Evolutionary conservation across 1,284 basidiomycete species (phyloP).

Genomic region (Meira nashicola): DNA sequence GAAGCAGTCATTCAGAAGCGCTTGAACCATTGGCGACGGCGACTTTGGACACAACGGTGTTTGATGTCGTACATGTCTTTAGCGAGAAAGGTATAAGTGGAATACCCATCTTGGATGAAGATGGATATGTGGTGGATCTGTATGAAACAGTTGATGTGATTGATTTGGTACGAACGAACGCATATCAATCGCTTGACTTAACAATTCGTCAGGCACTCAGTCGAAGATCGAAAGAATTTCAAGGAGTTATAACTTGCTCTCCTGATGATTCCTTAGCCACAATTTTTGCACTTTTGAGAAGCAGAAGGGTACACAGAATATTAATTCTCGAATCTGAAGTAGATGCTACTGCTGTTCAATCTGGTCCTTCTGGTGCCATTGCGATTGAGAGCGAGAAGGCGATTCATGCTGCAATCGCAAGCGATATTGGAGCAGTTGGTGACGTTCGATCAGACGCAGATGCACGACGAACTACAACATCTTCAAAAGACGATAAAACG

Average conservation of each 20-base stretch:
- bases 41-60: conserved; percentile 83
- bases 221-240: conserved; percentile 81
- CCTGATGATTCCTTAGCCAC: conserved; percentile 89
- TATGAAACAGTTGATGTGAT: conserved; percentile 99
- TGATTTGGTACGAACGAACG: conserved; percentile 72
- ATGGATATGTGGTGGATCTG: conserved; percentile 89
- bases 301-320: conserved; percentile 84
- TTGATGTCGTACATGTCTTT: conserved; percentile 98
- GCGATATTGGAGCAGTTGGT: background rate
- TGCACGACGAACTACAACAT: conserved; percentile 3
- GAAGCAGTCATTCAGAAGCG: conserved; percentile 4
- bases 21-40: conserved; percentile 83
- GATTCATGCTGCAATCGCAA: background rate
- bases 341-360: background rate
- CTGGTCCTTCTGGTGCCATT: background rate
- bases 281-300: conserved; percentile 84
- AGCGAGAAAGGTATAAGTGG: conserved; percentile 91
- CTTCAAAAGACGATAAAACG: conserved; percentile 14
- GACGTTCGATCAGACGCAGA: background rate
- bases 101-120: conserved; percentile 88
- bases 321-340: conserved; percentile 38
- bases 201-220: conserved; percentile 91
- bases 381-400: background rate
- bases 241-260: conserved; percentile 91
- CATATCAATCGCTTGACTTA: conserved; percentile 87